Evolutionary conservation across 2,329 filamentous ascomycete species (phyloP), one percentile per base, ranked within the genome.

Genomic region (Scedosporium dehoogii): DNA sequence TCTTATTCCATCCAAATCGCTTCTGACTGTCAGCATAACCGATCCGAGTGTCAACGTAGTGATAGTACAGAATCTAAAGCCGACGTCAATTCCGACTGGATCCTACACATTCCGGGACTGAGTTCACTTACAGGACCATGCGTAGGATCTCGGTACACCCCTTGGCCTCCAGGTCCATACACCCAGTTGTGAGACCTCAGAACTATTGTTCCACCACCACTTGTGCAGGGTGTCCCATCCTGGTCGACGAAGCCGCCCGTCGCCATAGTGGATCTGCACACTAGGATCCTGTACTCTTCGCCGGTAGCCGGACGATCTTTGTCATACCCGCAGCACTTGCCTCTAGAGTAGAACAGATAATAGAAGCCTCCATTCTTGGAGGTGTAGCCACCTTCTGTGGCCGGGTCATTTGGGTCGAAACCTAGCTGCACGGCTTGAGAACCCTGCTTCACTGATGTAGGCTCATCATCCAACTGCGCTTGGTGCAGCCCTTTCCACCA

Each of bases 101-200:
- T 3, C 10, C 33, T 38, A 3, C 10, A 38, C 10, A 12, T 12
- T 38, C 9, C 6, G 4, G 33, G 3, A 38, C 12, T 38, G 3
- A 14, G 33, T 38, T 38, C 10, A 38, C 29, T 38, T 12, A 38
- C 33, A 55, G 72, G 44, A 4, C 69, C 69, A 51, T 69, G 63
- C 1, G 65, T 68, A 25, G 42, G 68, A 56, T 75, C 73, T 27
- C 70, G 63, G 44, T 72, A 72, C 10, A 76, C 72, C 5, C 73
- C 73, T 70, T 89, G 85, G 44, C 85, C 85, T 64, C 86, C 86
- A 16, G 86, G 86, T 33, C 82, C 86, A 66, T 88, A 89, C 0
- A 87, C 78, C 27, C 73, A 81, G 5, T 73, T 82, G 66, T 89
- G 85, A 14, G 78, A 83, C 65, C 80, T 78, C 0, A 89, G 75